A percentile compares a stretch with the other conserved stretches of the same genome.
Conservation (phyloP, 371 early-diverging fungal genomes). For the Mucor indicus region DNA sequence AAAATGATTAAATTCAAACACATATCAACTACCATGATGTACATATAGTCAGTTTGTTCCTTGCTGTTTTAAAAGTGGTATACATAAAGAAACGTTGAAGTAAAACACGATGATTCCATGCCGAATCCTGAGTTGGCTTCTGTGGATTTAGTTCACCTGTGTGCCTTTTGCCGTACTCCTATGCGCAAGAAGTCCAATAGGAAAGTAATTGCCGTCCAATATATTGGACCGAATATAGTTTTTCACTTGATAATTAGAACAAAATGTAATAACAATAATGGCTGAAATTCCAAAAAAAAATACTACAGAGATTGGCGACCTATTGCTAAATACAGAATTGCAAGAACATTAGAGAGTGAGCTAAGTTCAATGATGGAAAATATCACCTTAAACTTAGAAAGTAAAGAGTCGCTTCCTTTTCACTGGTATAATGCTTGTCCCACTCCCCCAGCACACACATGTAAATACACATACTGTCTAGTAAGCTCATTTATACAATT, state of each 20-base stretch:
- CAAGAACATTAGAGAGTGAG: background rate
- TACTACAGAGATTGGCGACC: slow-evolving; percentile 6
- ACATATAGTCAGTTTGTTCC: too few species aligned
- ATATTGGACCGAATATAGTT: slow-evolving; percentile 10
- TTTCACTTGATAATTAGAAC: slow-evolving; percentile 7
- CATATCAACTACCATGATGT: too few species aligned
- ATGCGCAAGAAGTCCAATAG: slow-evolving; percentile 6
- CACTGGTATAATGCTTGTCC: too few species aligned
- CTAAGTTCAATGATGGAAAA: too few species aligned
- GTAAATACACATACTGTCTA: too few species aligned
- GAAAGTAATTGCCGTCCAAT: slow-evolving; percentile 5
- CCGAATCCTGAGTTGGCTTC: slow-evolving; percentile 11
- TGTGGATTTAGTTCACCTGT: slow-evolving; percentile 7
- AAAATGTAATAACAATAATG: slow-evolving; percentile 8
- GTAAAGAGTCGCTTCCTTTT: too few species aligned
- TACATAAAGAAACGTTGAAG: slow-evolving; percentile 4
- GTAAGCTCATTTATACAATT: too few species aligned
- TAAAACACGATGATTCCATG: slow-evolving; percentile 4
- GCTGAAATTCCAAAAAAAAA: slow-evolving; percentile 5
- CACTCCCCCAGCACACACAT: too few species aligned
- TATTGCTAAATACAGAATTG: background rate
- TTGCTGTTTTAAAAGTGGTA: background rate
- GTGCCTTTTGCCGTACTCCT: slow-evolving; percentile 5
- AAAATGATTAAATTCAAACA: too few species aligned
- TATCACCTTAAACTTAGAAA: too few species aligned